A percentile compares a stretch with the other conserved stretches of the same genome.
These are phyloP conservation scores for Huntiella moniliformis DNA, from an alignment of 2,329 filamentous ascomycete genomes.

Conservation along the genomic window DNA sequence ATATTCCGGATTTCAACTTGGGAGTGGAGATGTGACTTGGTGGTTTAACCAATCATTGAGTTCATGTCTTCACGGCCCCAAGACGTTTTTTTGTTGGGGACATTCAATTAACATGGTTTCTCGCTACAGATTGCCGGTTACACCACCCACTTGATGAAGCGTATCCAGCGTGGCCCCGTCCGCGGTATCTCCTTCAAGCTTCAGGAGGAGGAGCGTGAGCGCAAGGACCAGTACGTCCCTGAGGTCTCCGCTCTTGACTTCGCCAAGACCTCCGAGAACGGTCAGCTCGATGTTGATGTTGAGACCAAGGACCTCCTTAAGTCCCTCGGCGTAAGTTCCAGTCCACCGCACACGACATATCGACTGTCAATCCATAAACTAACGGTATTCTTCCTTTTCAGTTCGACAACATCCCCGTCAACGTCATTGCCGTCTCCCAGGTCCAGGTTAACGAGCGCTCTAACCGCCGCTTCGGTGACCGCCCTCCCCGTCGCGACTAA, in stretches of 20 bases:
- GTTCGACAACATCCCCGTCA: conserved; percentile 97
- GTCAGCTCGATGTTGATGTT: conserved; percentile 82
- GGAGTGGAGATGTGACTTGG: not conserved
- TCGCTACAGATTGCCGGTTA: conserved; percentile 70
- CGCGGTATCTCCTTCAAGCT: conserved; percentile 99
- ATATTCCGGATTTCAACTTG: not conserved
- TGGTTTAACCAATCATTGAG: not conserved
- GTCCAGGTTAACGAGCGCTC: conserved; percentile 67
- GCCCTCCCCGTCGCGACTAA: conserved; percentile 28
- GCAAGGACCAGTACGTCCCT: conserved; percentile 99
- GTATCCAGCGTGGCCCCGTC: conserved; percentile 97
- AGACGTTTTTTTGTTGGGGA: not conserved
- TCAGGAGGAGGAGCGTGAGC: conserved; percentile 99
- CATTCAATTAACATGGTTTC: not conserved
- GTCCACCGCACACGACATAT: not conserved
- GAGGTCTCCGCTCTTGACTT: conserved; percentile 98
- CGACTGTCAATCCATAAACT: not conserved
- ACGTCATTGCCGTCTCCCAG: conserved; percentile 79
- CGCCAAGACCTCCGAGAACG: conserved; percentile 80
- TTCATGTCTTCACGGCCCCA: not conserved
- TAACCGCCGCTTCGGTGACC: conserved; percentile 57
- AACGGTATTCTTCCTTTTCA: conserved; percentile 23
- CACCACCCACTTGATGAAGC: conserved; percentile 99
- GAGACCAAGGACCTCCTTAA: conserved; percentile 99
- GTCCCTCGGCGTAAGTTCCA: conserved; percentile 78